Conservation (phyloP, 2,329 filamentous ascomycete species). For the Byssochlamys sp. region DNA sequence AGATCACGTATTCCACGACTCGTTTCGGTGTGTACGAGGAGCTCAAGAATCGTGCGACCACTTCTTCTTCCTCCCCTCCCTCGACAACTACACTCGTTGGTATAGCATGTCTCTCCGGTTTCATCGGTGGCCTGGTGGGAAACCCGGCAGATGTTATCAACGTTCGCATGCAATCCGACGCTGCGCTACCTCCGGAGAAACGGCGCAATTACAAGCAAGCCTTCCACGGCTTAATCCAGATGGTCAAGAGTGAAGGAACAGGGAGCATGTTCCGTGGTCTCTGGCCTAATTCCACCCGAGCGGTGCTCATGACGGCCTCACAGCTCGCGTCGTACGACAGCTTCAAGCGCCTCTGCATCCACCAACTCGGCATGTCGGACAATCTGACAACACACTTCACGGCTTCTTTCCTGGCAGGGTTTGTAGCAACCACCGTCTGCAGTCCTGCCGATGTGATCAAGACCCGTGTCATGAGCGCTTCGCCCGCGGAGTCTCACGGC, state of each 20-base stretch:
- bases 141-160: conserved; percentile 96
- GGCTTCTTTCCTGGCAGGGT: conserved; percentile 53
- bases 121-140: conserved; percentile 78
- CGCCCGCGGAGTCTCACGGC: conserved; percentile 30
- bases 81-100: conserved; percentile 68
- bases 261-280: conserved; percentile 67
- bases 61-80: conserved; percentile 44
- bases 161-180: conserved; percentile 94
- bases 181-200: conserved; percentile 61
- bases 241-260: conserved; percentile 76
- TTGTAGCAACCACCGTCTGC: conserved; percentile 59
- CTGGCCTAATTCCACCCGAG: conserved; percentile 53
- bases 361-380: conserved; percentile 44
- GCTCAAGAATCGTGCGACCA: conserved; percentile 62
- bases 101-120: conserved; percentile 73
- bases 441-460: conserved; percentile 59
- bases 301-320: conserved; percentile 57
- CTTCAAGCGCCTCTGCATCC: conserved; percentile 51
- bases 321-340: conserved; percentile 56
- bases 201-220: conserved; percentile 84
- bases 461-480: conserved; percentile 55
- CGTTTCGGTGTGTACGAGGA: conserved; percentile 96
- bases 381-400: conserved; percentile 54
- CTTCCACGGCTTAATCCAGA: conserved; percentile 72
- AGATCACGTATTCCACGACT: conserved; percentile 90